Evolutionary conservation across 176 grass and related monocot species (phyloP).

Genomic region (Carex myosuroides): DNA sequence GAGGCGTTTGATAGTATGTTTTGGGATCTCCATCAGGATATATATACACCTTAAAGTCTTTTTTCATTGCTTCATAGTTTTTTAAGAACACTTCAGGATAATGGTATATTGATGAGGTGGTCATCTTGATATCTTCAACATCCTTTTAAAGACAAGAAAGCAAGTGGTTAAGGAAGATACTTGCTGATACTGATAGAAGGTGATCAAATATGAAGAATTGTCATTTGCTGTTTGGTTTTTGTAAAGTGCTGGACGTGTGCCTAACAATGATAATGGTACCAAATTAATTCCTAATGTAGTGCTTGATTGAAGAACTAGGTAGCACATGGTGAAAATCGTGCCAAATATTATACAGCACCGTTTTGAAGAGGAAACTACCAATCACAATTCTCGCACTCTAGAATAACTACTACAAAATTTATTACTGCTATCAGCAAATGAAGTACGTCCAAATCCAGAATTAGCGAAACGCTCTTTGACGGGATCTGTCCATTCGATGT

Average conservation of each 20-base stretch:
- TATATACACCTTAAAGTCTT: slow-evolving; percentile 30
- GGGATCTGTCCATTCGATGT: neutral
- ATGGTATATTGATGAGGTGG: slow-evolving; percentile 16
- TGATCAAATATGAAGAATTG: neutral
- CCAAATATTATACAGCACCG: neutral
- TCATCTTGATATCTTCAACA: neutral
- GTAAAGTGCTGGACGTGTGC: neutral
- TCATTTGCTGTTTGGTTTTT: neutral
- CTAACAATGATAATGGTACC: neutral
- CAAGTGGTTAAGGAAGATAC: neutral
- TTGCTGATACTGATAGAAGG: neutral
- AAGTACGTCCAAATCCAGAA: neutral
- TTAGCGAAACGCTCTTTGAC: neutral
- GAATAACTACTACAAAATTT: neutral
- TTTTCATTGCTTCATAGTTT: slow-evolving; percentile 23
- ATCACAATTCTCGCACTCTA: neutral
- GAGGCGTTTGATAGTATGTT: slow-evolving; percentile 92
- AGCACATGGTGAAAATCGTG: neutral
- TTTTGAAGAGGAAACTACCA: neutral
- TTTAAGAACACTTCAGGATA: slow-evolving; percentile 6
- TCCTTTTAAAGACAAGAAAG: neutral
- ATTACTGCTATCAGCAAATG: neutral
- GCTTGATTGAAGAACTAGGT: neutral
- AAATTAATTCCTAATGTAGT: neutral
- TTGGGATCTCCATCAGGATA: slow-evolving; percentile 79